Evolutionary conservation across 352 stramenopile genomes (phyloP), one percentile per base, ranked within the genome.

Genomic region (Globisporangium megalacanthum): DNA sequence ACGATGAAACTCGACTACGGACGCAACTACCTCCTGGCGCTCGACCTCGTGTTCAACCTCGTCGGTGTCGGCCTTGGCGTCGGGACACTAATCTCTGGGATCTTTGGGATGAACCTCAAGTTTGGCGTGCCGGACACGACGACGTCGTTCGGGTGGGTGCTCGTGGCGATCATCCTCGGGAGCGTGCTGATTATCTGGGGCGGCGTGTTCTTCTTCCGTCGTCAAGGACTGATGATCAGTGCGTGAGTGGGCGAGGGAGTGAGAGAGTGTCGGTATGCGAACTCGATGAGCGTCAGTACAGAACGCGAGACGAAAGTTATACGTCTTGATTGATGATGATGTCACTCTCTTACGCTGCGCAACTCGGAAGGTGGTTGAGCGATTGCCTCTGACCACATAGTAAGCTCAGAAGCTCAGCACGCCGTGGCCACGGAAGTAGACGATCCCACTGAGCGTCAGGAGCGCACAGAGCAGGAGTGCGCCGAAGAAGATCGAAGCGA

Each of bases 51-150:
- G 37, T 67, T 82, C 54, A 79, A 64, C 39, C 53, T 82, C 14
- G 55, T 75, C 0, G 68, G 60, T 8, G 64, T 71, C 11, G 58
- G 59, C 4, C 46, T 82, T 22, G 68, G 67, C 6, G 51, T 82
- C 4, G 69, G 69, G 3, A 82, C 72, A 10, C 57, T 79, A 7
- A 65, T 82, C 49, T 60, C 69, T 4, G 72, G 72, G 1, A 58
- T 70, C 31, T 77, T 82, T 52, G 72, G 72, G 15, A 82, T 82
- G 72, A 82, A 82, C 52, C 25, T 82, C 14, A 70, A 63, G 42
- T 66, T 69, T 29, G 61, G 58, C 36, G 55, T 66, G 3, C 61
- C 71, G 39, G 58, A 74, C 17, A 65, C 47, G 6, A 58, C 49
- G 10, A 47, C 54, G 4, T 62, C 58, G 31, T 82, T 79, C 54